These are phyloP conservation scores for Prunus mongolica DNA, from an alignment of 306 rosid species.

Conservation along the genomic window DNA sequence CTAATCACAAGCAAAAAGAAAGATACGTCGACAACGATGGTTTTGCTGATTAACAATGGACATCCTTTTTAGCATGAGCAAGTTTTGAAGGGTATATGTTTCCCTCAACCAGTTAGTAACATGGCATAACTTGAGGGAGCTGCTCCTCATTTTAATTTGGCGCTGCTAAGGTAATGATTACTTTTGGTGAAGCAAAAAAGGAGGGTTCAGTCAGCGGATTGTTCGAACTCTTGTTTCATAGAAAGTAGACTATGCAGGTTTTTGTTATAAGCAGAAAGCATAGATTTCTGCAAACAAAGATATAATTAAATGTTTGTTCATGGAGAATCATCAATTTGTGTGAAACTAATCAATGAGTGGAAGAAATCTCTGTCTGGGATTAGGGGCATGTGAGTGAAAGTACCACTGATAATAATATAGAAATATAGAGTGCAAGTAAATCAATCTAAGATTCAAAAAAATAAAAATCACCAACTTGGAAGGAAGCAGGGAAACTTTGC, in stretches of 20 bases:
- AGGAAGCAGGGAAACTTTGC: neutral
- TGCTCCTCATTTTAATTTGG: neutral
- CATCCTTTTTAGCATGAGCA: no score
- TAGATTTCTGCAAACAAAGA: conserved; percentile 1
- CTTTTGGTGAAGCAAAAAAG: neutral
- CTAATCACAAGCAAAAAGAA: neutral
- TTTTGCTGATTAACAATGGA: no score
- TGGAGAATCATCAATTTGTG: conserved; percentile 6
- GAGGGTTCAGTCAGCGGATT: neutral
- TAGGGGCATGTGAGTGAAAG: neutral
- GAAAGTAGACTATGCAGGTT: neutral
- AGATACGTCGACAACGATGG: no score
- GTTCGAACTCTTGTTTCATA: neutral
- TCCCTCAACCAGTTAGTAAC: neutral
- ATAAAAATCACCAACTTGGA: neutral
- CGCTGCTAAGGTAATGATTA: neutral
- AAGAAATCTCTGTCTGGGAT: neutral
- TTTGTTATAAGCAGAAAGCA: neutral
- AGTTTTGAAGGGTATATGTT: no score
- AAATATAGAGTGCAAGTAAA: neutral
- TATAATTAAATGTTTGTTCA: neutral
- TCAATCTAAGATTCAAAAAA: neutral
- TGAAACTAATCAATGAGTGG: neutral
- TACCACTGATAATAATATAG: neutral
- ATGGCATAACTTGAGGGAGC: neutral